These are phyloP conservation scores for Candida broadrunensis DNA, from an alignment of 805 yeast genomes.

Conservation along the genomic window DNA sequence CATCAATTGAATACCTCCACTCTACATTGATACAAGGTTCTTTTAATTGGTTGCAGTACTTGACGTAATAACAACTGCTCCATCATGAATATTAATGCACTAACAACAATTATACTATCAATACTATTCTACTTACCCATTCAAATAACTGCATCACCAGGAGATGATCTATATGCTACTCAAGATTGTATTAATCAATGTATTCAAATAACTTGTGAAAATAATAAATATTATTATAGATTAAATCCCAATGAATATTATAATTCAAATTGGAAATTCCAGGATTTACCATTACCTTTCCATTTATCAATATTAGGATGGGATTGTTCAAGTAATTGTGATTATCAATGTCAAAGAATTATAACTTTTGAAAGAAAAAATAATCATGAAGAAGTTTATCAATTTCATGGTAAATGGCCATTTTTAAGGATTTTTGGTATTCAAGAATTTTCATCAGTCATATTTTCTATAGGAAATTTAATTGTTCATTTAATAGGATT, in stretches of 20 bases:
- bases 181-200: constrained; percentile 55
- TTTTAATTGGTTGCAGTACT: no score
- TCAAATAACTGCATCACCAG: constrained; percentile 52
- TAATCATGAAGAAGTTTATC: constrained; percentile 56
- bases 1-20: no score
- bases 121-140: no score
- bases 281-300: constrained; percentile 35
- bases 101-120: no score
- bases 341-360: constrained; percentile 85
- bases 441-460: constrained; percentile 79
- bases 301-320: constrained; percentile 54
- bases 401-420: constrained; percentile 99
- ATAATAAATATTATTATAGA: constrained; percentile 23
- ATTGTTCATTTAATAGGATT: constrained; percentile 50
- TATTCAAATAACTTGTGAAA: constrained; percentile 29
- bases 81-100: no score
- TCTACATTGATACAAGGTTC: no score
- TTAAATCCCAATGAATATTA: constrained; percentile 15
- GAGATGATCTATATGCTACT: constrained; percentile 59
- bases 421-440: constrained; percentile 72
- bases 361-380: constrained; percentile 56
- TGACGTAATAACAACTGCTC: no score
- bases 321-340: constrained; percentile 82
- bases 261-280: constrained; percentile 34
- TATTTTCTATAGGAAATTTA: constrained; percentile 63